Percentiles rank a stretch among this genome's conserved stretches.
These are phyloP conservation scores for Claviceps capensis DNA, from an alignment of 2,329 filamentous ascomycete genomes.

Conservation along the genomic window DNA sequence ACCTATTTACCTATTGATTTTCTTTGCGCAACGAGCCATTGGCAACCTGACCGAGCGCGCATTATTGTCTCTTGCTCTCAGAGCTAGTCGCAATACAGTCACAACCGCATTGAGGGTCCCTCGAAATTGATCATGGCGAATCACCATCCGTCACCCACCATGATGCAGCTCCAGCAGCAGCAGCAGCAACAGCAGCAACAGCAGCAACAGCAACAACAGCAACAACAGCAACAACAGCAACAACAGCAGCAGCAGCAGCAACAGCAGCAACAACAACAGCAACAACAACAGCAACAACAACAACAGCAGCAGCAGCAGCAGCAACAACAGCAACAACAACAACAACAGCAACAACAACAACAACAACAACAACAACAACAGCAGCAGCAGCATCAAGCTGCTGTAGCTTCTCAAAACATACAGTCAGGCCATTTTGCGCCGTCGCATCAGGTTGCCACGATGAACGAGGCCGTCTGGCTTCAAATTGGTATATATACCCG, in stretches of 20 bases:
- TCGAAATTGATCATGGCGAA: constrained; percentile 45
- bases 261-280: constrained; percentile 37
- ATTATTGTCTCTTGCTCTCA: not conserved
- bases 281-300: constrained; percentile 37
- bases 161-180: constrained; percentile 50
- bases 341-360: constrained; percentile 38
- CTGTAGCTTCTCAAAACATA: constrained; percentile 40
- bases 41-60: not conserved
- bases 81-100: not conserved
- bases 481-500: constrained; percentile 58
- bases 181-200: constrained; percentile 25
- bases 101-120: not conserved
- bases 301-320: constrained; percentile 42
- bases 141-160: constrained; percentile 69
- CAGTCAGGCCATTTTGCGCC: constrained; percentile 47
- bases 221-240: constrained; percentile 37
- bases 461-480: constrained; percentile 86
- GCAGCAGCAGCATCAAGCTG: constrained; percentile 38
- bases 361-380: constrained; percentile 31
- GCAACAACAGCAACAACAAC: constrained; percentile 30
- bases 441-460: constrained; percentile 58
- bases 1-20: not conserved
- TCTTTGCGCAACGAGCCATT: not conserved
- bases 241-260: constrained; percentile 31
- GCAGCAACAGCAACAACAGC: constrained; percentile 30